Conservation (phyloP, 208 protist species). For the Wallacemonas sp. region DNA sequence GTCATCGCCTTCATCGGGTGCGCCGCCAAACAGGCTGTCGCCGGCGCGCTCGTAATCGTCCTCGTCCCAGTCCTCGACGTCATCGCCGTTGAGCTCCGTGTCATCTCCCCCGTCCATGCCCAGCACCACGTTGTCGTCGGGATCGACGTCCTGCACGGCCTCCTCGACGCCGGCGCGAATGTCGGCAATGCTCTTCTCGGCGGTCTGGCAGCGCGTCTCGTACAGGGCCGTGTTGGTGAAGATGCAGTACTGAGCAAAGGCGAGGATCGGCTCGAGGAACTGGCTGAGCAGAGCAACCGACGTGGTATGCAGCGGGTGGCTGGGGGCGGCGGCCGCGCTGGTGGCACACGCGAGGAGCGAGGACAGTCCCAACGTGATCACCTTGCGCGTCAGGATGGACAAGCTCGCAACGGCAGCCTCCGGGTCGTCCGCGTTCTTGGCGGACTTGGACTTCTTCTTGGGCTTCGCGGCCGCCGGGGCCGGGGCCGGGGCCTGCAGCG, state of each 20-base stretch:
- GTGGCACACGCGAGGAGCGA: slow-evolving; percentile 40
- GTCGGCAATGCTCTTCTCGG: slow-evolving; percentile 57
- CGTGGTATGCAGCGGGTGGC: slow-evolving; percentile 10
- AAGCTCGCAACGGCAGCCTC: slow-evolving; percentile 58
- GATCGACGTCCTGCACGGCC: slow-evolving; percentile 28
- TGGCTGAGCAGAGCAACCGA: slow-evolving; percentile 9
- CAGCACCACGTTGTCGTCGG: slow-evolving; percentile 39
- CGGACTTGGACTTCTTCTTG: slow-evolving; percentile 43
- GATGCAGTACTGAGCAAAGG: slow-evolving; percentile 80
- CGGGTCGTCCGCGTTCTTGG: slow-evolving; percentile 33
- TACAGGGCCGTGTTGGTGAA: slow-evolving; percentile 67
- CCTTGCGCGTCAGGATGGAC: slow-evolving; percentile 84
- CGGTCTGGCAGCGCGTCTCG: slow-evolving; percentile 49
- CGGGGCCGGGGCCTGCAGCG: slow-evolving; percentile 14
- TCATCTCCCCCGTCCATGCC: slow-evolving; percentile 44
- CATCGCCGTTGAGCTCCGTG: slow-evolving; percentile 36
- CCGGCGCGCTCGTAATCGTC: slow-evolving; percentile 22
- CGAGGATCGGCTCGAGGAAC: slow-evolving; percentile 35
- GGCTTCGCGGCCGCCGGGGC: not conserved
- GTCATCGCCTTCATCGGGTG: slow-evolving; percentile 77
- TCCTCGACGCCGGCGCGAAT: slow-evolving; percentile 45
- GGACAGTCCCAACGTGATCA: slow-evolving; percentile 63
- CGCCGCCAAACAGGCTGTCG: slow-evolving; percentile 25
- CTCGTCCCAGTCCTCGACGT: slow-evolving; percentile 43
- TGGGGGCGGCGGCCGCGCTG: not conserved